Evolutionary conservation across 2,329 filamentous ascomycete genomes (phyloP), one percentile per base, ranked within the genome.

Genomic region (Trichoderma brevicompactum): DNA sequence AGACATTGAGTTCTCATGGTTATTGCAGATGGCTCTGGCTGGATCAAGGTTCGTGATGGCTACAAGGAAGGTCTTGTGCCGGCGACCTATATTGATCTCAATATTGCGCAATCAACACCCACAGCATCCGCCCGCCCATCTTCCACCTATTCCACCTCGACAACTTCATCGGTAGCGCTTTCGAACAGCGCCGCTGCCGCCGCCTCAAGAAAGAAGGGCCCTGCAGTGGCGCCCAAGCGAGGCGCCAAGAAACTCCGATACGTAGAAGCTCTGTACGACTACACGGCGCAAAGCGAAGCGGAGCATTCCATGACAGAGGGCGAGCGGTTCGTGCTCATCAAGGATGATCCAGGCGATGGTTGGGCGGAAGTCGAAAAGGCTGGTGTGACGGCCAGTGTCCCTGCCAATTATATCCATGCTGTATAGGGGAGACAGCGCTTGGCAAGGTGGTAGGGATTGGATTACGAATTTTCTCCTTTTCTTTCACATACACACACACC

Each of bases 301-400:
- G 95, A 99, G 79, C 93, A 94, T 77, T 92, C 85, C 73, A 99
- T 99, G 92, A 76, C 77, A 0, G 94, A 96, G 77, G 95, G 95
- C 0, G 95, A 99, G 78, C 86, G 89, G 59, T 96, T 99, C 73
- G 93, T 99, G 44, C 82, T 99, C 38, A 88, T 97, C 67, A 93
- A 89, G 72, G 89, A 92, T 65, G 94, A 98, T 74, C 85, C 89
- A 0, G 95, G 95, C 1, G 95, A 98, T 79, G 95, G 95, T 0
- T 99, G 95, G 95, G 92, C 89, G 34, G 95, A 98, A 80, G 95
- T 99, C 17, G 95, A 98, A 80, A 93, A 92, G 77, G 93, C 92
- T 17, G 94, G 94, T 1, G 82, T 88, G 46, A 92, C 89, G 55
- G 94, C 89, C 74, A 97, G 93, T 76, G 95, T 99, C 62, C 95